phyloP scores from a whole-genome alignment of 768 basidiomycete genomes.

The Boletus tomentosulus region DNA sequence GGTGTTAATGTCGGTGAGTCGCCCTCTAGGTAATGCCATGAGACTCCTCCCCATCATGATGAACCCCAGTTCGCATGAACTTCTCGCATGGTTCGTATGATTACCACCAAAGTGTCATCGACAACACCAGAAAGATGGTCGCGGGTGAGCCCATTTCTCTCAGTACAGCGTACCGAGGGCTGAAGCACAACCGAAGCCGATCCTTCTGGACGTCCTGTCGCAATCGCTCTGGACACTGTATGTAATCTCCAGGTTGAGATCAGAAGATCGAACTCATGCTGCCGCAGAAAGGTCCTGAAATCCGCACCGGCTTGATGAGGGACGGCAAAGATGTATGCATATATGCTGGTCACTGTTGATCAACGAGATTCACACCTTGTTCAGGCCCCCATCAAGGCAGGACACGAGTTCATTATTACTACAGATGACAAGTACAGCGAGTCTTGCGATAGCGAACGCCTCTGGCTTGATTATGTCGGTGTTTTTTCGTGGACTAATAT shows the following conservation, averaged over 20 bases:
- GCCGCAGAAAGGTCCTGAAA: conserved; percentile 94
- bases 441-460: conserved; percentile 72
- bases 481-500: neutral
- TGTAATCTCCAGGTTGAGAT: conserved; percentile 26
- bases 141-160: conserved; percentile 46
- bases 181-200: conserved; percentile 35
- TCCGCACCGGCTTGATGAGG: conserved; percentile 92
- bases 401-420: conserved; percentile 90
- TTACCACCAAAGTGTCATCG: conserved; percentile 98
- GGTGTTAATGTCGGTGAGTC: conserved; percentile 95
- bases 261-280: conserved; percentile 6
- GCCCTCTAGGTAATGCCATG: neutral
- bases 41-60: conserved; percentile 5
- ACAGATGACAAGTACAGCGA: conserved; percentile 81
- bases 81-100: conserved; percentile 99
- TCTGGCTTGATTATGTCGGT: conserved; percentile 94
- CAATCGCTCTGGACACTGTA: conserved; percentile 96
- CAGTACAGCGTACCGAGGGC: neutral
- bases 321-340: conserved; percentile 77
- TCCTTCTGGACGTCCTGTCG: conserved; percentile 78
- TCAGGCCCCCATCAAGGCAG: conserved; percentile 79
- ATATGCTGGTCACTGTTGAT: conserved; percentile 3
- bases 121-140: conserved; percentile 89
- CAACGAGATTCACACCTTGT: conserved; percentile 4
- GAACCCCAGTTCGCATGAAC: conserved; percentile 91